Base-by-base conservation (phyloP, 2,329 filamentous ascomycete genomes). In the Curvularia sp. region DNA sequence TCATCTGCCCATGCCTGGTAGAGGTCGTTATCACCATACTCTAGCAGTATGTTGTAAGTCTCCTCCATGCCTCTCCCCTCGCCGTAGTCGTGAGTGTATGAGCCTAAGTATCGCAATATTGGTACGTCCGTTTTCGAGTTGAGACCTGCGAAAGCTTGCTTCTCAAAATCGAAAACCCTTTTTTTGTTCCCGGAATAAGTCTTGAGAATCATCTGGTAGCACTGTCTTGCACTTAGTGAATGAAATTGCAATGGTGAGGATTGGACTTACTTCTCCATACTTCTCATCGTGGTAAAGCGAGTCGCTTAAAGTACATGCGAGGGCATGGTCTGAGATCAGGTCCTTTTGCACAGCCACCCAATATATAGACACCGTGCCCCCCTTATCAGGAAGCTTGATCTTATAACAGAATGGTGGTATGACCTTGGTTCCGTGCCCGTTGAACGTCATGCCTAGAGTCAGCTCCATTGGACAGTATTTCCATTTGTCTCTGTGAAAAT, bases 21-120 rank as follows among this genome's bases (percentile, higher is more conserved):
- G 65, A 79, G 67, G 56, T 79, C 77, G 4, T 57, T n/a, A 8
- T 78, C 69, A 0, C 72, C 77, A 53, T 60, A 76, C 48, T 79
- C 77, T 12, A 79, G 60, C 6, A 79, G 61, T 0, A 79, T 61
- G 28, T 78, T 77, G 28, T 50, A 55, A 1, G 53, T 55, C n/a
- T n/a, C n/a, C 1, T 46, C 53, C 22, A 22, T 3, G 0, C 42
- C 28, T 3, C 18, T 7, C 0, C 51, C 55, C 26, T 53, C 55
- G 2, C 62, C 53, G 30, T 61, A 49, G 6, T 53, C 52, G 18
- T 62, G 58, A 2, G 39, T 56, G 38, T 71, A 78, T n/a, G 59
- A 60, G 3, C 71, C 73, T 5, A 77, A 54, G 46, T 63, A 78
- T 20, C 55, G 60, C 7, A 79, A 61, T 41, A 78, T 76, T 0